These are phyloP conservation scores for Citrus maxima DNA, from an alignment of 345 rosid genomes.

Conservation along the genomic window DNA sequence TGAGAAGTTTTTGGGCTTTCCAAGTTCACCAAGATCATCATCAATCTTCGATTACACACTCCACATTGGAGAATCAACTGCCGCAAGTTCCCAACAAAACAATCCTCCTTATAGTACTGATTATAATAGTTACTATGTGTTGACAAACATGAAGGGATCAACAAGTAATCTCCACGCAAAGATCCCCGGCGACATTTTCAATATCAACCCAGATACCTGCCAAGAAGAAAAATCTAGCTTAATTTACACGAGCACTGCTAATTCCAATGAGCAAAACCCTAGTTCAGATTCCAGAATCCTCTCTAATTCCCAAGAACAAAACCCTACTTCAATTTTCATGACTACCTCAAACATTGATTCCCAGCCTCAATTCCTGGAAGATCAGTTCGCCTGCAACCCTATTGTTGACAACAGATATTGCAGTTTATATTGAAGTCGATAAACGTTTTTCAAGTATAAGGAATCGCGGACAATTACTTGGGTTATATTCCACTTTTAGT, in stretches of 20 bases:
- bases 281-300: conserved; percentile 18
- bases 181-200: conserved; percentile 25
- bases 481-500: conserved; percentile 6
- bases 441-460: neutral
- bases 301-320: conserved; percentile 13
- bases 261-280: conserved; percentile 19
- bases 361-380: conserved; percentile 21
- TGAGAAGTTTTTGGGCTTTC: conserved; percentile 52
- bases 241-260: conserved; percentile 10
- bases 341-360: conserved; percentile 14
- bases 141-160: conserved; percentile 25
- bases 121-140: conserved; percentile 16
- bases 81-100: conserved; percentile 19
- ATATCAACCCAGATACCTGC: conserved; percentile 10
- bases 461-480: neutral
- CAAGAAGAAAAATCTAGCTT: conserved; percentile 20
- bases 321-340: conserved; percentile 28
- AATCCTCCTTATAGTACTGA: conserved; percentile 16
- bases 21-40: conserved; percentile 16
- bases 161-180: conserved; percentile 29
- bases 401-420: conserved; percentile 17
- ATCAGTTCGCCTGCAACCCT: conserved; percentile 20
- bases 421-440: conserved; percentile 20
- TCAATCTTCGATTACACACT: conserved; percentile 27
- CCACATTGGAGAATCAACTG: conserved; percentile 17